A percentile compares a stretch with the other conserved stretches of the same genome.
These are phyloP conservation scores for Cicer pinnatifidum DNA, from an alignment of 306 rosid species.

Conservation along the genomic window DNA sequence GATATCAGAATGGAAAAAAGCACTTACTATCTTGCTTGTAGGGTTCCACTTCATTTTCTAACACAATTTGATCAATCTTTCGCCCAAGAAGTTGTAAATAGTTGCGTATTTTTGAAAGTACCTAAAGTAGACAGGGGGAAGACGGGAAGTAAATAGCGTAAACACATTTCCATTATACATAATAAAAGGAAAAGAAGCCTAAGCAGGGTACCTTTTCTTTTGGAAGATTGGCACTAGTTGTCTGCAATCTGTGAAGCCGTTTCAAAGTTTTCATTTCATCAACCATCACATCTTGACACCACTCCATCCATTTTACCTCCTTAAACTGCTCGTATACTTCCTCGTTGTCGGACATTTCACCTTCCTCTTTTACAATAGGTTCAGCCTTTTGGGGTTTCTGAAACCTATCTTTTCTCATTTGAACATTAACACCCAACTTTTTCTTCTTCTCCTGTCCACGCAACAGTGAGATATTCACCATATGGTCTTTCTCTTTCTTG, in stretches of 20 bases:
- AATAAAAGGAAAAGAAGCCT: constrained; percentile 15
- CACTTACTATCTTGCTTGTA: constrained; percentile 92
- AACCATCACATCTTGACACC: constrained; percentile 97
- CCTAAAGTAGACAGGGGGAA: constrained; percentile 53
- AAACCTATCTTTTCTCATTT: constrained; percentile 60
- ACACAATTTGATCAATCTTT: constrained; percentile 84
- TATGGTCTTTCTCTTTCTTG: constrained; percentile 77
- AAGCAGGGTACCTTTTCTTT: constrained; percentile 71
- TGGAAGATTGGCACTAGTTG: constrained; percentile 91
- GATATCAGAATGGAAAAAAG: constrained; percentile 16
- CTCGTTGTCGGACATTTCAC: constrained; percentile 97
- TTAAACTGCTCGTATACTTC: constrained; percentile 97
- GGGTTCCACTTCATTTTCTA: constrained; percentile 80
- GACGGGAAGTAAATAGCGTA: constrained; percentile 29
- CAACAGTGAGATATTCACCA: constrained; percentile 50
- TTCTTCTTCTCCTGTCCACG: constrained; percentile 70
- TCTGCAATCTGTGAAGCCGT: constrained; percentile 89
- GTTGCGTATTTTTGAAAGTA: constrained; percentile 85
- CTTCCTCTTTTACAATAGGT: constrained; percentile 91
- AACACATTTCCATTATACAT: not conserved
- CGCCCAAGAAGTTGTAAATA: constrained; percentile 97
- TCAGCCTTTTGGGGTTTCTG: constrained; percentile 74
- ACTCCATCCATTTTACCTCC: constrained; percentile 99
- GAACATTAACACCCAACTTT: constrained; percentile 58
- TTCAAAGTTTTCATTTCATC: constrained; percentile 82